phyloP scores from a whole-genome alignment of 2,329 filamentous ascomycete species.

The Scleromitrula shiraiana region DNA sequence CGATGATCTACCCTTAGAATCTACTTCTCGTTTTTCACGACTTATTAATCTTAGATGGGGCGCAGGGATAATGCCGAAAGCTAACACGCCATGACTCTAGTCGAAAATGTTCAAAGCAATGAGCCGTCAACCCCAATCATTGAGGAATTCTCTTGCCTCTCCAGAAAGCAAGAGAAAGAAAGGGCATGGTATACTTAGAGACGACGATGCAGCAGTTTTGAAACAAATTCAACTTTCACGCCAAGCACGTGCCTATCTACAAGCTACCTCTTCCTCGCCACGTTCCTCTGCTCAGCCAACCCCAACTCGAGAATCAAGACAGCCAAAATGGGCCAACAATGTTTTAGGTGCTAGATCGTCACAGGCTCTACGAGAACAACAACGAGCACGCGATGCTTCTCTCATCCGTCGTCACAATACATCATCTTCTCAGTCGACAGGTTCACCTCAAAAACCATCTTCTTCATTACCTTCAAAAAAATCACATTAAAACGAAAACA shows the following conservation, averaged over 20 bases:
- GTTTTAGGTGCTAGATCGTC: neutral
- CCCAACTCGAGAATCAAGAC: neutral
- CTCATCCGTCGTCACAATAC: too few relatives aligned
- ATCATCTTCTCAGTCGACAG: too few relatives aligned
- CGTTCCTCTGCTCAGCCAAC: neutral
- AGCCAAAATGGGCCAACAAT: neutral
- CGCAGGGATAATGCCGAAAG: neutral
- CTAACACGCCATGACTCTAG: constrained; percentile 7
- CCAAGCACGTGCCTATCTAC: neutral
- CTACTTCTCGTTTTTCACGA: neutral
- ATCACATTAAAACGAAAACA: too few relatives aligned
- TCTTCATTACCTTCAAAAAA: too few relatives aligned
- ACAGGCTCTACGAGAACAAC: neutral
- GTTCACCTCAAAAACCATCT: too few relatives aligned
- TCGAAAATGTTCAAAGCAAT: constrained; percentile 2
- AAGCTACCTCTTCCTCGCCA: neutral
- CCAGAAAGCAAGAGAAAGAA: neutral
- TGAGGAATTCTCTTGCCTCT: neutral
- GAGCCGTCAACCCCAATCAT: constrained; percentile 1
- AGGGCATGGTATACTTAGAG: neutral
- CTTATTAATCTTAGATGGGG: neutral
- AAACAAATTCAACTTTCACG: neutral
- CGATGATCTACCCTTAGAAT: neutral
- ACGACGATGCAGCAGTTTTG: neutral
- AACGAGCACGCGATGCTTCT: neutral